Evolutionary conservation across 176 grass and related monocot species (phyloP).

Genomic region (Rhynchospora tenuis): DNA sequence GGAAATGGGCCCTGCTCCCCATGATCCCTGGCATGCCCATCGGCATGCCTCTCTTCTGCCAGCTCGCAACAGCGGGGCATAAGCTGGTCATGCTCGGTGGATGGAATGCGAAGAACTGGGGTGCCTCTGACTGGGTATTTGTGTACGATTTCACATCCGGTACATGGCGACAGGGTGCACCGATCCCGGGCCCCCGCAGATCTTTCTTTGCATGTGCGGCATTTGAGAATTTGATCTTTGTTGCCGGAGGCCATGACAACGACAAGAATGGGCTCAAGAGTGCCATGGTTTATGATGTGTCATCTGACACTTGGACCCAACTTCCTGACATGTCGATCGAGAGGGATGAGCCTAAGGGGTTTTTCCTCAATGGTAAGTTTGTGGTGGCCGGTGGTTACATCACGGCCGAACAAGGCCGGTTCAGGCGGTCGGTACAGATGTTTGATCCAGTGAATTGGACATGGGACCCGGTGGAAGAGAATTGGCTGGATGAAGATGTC

Average conservation of each 20-base stretch:
- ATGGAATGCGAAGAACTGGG: conserved; percentile 76
- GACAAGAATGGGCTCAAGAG: conserved; percentile 88
- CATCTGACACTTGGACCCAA: conserved; percentile 37
- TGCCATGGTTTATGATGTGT: conserved; percentile 60
- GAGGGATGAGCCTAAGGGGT: conserved; percentile 75
- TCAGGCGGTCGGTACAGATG: conserved; percentile 44
- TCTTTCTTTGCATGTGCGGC: conserved; percentile 70
- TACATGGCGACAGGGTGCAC: conserved; percentile 27
- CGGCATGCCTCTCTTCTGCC: conserved; percentile 83
- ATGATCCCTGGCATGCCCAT: conserved; percentile 10
- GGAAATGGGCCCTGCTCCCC: conserved; percentile 40
- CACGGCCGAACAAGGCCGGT: conserved; percentile 65
- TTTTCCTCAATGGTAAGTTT: conserved; percentile 49
- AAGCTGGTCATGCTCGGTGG: conserved; percentile 70
- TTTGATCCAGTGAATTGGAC: conserved; percentile 39
- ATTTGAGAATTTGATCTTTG: conserved; percentile 37
- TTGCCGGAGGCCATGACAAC: conserved; percentile 89
- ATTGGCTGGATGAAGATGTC: conserved; percentile 36
- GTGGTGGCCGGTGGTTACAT: conserved; percentile 72
- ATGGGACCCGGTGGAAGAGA: conserved; percentile 32
- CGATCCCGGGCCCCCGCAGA: conserved; percentile 24
- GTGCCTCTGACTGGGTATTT: conserved; percentile 55
- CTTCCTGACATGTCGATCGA: conserved; percentile 73
- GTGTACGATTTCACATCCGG: conserved; percentile 61
- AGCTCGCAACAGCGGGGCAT: conserved; percentile 41